A percentile compares a stretch with the other conserved stretches of the same genome.
phyloP scores from a whole-genome alignment of 805 yeast genomes.

The Schwanniomyces polymorphus region DNA sequence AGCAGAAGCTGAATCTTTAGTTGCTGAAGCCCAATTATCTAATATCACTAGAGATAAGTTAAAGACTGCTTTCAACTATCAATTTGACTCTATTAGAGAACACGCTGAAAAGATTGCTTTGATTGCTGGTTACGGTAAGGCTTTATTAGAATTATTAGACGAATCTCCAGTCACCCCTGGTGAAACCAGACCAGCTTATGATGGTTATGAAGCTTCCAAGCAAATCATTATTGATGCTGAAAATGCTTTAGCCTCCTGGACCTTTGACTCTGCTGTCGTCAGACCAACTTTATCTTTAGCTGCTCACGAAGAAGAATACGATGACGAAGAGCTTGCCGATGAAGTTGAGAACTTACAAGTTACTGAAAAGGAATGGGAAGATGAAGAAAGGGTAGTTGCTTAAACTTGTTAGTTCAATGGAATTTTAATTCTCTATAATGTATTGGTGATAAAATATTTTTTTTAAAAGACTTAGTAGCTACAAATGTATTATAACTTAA shows the following conservation, averaged over 20 bases:
- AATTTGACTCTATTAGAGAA: slow-evolving; percentile 93
- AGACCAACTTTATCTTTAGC: slow-evolving; percentile 86
- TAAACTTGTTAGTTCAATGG: slow-evolving; percentile 7
- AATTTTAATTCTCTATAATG: background rate
- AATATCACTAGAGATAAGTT: slow-evolving; percentile 97
- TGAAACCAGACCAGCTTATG: slow-evolving; percentile 97
- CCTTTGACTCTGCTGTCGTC: slow-evolving; percentile 91
- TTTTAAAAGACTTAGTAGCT: background rate
- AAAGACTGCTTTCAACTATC: slow-evolving; percentile 96
- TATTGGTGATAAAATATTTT: background rate
- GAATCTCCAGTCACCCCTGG: slow-evolving; percentile 99
- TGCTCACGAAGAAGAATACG: slow-evolving; percentile 55
- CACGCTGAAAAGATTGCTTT: slow-evolving; percentile 93
- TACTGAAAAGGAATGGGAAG: slow-evolving; percentile 55
- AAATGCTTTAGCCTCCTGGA: slow-evolving; percentile 94
- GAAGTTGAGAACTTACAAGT: slow-evolving; percentile 46
- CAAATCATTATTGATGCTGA: slow-evolving; percentile 97
- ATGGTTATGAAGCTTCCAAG: slow-evolving; percentile 96
- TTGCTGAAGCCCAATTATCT: slow-evolving; percentile 98
- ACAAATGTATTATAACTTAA: background rate
- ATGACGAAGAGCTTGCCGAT: slow-evolving; percentile 43
- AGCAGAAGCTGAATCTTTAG: slow-evolving; percentile 98
- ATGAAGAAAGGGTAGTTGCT: slow-evolving; percentile 26
- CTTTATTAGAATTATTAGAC: slow-evolving; percentile 90
- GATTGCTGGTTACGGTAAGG: slow-evolving; percentile 99